Percentiles rank a stretch among this genome's conserved stretches.
These are phyloP conservation scores for Cystofilobasidium ferigula DNA, from an alignment of 768 basidiomycete genomes.

Conservation along the genomic window DNA sequence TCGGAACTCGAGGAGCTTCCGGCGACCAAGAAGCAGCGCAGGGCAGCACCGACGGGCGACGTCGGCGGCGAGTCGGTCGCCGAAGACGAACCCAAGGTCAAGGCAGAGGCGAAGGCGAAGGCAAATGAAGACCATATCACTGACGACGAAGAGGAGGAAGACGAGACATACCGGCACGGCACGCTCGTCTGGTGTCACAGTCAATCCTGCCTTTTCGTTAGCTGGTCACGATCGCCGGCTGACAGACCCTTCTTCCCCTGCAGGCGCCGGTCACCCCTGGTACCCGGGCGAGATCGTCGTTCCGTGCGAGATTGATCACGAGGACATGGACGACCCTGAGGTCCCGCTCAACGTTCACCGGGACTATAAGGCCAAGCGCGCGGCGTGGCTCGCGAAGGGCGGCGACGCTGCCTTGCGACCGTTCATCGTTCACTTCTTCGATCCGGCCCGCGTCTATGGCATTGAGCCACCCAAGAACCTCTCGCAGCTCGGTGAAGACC, in stretches of 20 bases:
- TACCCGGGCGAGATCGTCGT: slow-evolving; percentile 65
- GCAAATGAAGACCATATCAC: no score
- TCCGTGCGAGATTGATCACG: slow-evolving; percentile 43
- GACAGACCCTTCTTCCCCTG: slow-evolving; percentile 40
- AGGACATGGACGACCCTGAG: slow-evolving; percentile 42
- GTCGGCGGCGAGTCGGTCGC: neutral
- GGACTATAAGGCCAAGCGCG: slow-evolving; percentile 38
- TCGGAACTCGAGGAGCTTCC: neutral
- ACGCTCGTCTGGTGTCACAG: slow-evolving; percentile 70
- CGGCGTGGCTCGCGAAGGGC: slow-evolving; percentile 37
- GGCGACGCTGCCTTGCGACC: neutral
- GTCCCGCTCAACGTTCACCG: slow-evolving; percentile 45
- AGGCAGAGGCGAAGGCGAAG: neutral
- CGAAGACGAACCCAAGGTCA: neutral
- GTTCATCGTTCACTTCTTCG: slow-evolving; percentile 70
- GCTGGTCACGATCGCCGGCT: neutral
- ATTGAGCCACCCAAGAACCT: slow-evolving; percentile 51
- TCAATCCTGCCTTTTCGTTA: slow-evolving; percentile 10
- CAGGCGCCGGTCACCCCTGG: slow-evolving; percentile 56
- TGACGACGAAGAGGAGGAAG: neutral
- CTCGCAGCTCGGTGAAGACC: slow-evolving; percentile 56
- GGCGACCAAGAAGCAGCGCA: neutral
- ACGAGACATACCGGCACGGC: slow-evolving; percentile 11
- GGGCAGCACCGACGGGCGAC: neutral
- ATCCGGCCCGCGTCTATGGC: slow-evolving; percentile 55